Conservation (phyloP, 805 yeast genomes). For the Sugiyamaella floridensis region DNA sequence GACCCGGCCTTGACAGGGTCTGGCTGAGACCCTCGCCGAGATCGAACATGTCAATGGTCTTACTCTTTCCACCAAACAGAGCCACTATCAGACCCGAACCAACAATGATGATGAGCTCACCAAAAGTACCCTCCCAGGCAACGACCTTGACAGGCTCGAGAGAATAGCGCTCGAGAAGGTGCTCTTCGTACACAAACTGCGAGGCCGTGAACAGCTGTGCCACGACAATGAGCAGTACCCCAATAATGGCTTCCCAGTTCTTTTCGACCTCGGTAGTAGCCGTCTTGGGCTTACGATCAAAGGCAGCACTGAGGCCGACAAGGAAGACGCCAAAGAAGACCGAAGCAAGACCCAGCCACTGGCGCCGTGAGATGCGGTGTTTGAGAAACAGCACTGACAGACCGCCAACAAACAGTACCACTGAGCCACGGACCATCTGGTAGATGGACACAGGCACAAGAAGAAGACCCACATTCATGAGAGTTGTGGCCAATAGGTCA, state of each 20-base stretch:
- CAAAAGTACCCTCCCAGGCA: slow-evolving; percentile 69
- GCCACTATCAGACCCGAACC: slow-evolving; percentile 42
- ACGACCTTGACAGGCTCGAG: slow-evolving; percentile 60
- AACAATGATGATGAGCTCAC: slow-evolving; percentile 40
- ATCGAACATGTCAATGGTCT: slow-evolving; percentile 40
- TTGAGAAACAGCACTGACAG: slow-evolving; percentile 58
- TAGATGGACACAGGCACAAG: slow-evolving; percentile 73
- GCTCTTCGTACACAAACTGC: slow-evolving; percentile 75
- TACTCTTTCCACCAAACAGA: slow-evolving; percentile 14
- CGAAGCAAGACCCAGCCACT: slow-evolving; percentile 61
- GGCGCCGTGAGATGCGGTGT: slow-evolving; percentile 48
- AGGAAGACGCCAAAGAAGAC: slow-evolving; percentile 63
- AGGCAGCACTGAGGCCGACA: slow-evolving; percentile 66
- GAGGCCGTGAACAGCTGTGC: slow-evolving; percentile 67
- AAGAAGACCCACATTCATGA: slow-evolving; percentile 67
- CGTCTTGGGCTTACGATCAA: slow-evolving; percentile 14
- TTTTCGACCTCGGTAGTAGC: background rate
- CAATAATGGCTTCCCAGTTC: slow-evolving; percentile 35
- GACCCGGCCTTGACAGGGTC: slow-evolving; percentile 7
- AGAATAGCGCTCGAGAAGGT: slow-evolving; percentile 45
- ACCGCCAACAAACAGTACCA: slow-evolving; percentile 68
- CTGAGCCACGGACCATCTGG: slow-evolving; percentile 80
- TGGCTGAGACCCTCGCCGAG: slow-evolving; percentile 26
- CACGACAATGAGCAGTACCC: slow-evolving; percentile 49
- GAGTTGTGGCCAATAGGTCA: slow-evolving; percentile 66